Evolutionary conservation across 2,329 filamentous ascomycete species (phyloP), one percentile per base, ranked within the genome.

Genomic region (Pseudogymnoascus verrucosus): DNA sequence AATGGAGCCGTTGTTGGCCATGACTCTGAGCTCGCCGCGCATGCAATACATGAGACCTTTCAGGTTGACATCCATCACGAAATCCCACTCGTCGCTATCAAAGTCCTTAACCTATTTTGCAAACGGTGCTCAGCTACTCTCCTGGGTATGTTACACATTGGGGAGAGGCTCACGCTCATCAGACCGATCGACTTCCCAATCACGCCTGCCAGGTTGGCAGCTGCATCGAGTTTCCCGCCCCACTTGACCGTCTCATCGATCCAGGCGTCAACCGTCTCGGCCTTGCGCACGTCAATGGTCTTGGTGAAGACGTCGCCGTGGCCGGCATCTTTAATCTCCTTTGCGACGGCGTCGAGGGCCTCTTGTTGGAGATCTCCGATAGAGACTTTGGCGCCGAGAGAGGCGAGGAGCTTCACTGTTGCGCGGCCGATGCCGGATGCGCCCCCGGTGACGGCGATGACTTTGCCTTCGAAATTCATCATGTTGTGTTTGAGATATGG

Each of bases 341-440:
- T 61, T 0, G 65, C 61, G 7, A 64, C 65, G n/a, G 64, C 37
- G 21, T 64, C 34, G 19, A 76, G 69, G 21, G 64, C 63, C 1
- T 47, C 12, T 1, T 60, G 23, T 14, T 67, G 47, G 19, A 68
- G 51, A 39, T 72, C 71, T 4, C 65, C 68, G 5, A 72, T 67
- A 23, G 66, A 71, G 11, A 72, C 67, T 12, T 63, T 71, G 4
- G 70, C 70, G 5, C 68, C 69, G 7, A 68, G 69, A 6, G 62
- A 65, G 7, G 67, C 63, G 16, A 69, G 62, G 36, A 71, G 63
- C 71, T 86, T 84, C 2, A 89, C 88, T 3, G 92, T 83, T 0
- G 89, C 88, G 59, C 90, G 84, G 14, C 90, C 90, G 64, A 95
- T 87, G 21, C 90, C 89, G 5, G 85, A 89, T 2, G 88, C 89